phyloP scores from a whole-genome alignment of 805 yeast genomes.

The Lipomyces chichibuensis region DNA sequence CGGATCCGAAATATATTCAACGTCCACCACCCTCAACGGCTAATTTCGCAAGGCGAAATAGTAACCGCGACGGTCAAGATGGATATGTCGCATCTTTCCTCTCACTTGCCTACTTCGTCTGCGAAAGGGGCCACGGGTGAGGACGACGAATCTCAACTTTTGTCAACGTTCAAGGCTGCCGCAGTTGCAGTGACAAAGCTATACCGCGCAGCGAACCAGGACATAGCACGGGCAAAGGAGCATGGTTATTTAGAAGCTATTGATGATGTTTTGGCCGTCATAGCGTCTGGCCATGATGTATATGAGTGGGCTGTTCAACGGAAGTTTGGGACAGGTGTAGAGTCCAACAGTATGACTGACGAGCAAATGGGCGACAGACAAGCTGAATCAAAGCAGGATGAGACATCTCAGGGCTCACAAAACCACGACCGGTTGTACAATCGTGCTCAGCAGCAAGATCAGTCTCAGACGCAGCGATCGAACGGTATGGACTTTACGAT shows the following conservation, averaged over 20 bases:
- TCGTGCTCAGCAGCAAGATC: background rate
- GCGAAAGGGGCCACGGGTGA: constrained; percentile 42
- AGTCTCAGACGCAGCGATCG: constrained; percentile 2
- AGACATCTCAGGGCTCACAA: background rate
- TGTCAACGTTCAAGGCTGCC: constrained; percentile 68
- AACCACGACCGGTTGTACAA: background rate
- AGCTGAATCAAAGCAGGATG: background rate
- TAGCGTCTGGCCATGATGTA: constrained; percentile 33
- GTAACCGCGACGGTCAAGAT: constrained; percentile 40
- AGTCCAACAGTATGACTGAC: constrained; percentile 3
- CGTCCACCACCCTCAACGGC: background rate
- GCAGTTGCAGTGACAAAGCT: constrained; percentile 72
- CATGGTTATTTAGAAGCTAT: constrained; percentile 66
- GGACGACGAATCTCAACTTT: constrained; percentile 57
- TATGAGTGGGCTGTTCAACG: constrained; percentile 35
- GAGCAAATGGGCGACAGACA: constrained; percentile 8
- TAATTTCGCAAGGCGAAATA: background rate
- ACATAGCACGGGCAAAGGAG: constrained; percentile 52
- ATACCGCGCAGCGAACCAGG: constrained; percentile 62
- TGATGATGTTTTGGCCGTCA: constrained; percentile 53
- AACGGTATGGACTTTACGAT: constrained; percentile 4
- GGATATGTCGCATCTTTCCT: constrained; percentile 67
- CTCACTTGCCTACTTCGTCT: constrained; percentile 57
- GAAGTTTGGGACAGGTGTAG: constrained; percentile 17
- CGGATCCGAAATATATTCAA: background rate